Evolutionary conservation across 345 rosid genomes (phyloP), one percentile per base, ranked within the genome.

Genomic region (Toxicodendron radicans): DNA sequence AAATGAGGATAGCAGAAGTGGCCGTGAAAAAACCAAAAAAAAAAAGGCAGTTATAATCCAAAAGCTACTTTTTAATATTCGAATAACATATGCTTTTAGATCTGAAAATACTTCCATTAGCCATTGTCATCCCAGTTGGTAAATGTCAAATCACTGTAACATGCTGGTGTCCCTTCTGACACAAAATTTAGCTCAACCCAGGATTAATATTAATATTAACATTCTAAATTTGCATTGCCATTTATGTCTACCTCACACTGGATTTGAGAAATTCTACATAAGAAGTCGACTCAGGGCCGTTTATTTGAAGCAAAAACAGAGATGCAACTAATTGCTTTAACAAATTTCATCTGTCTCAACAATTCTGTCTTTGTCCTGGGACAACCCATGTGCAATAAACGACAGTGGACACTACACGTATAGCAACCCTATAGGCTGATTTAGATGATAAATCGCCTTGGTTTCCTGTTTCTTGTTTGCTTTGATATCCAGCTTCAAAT

Each of bases 51-150:
- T 71, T 46, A 8, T 27, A 66, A 2, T 45, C 8, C 11, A 27
- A 71, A 71, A 71, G 48, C n/a, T 10, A 2, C 33, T 30, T 71
- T 70, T 16, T 11, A 30, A 59, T 18, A 59, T 71, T 71, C 65
- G 57, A 59, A 18, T 58, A 38, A 9, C 43, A 4, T 27, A 33
- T 56, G 57, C 41, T 67, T 33, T 68, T 2, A 30, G 45, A 10
- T 53, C 11, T 32, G 13, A 35, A 35, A 35, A 18, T 5, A 20
- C 4, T 13, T 11, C 21, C 6, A 16, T 16, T 10, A 23, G 10
- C 43, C 30, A 14, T 23, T 41, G 21, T 4, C 27, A 43, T 13
- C n/a, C 51, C 35, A 38, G 2, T 38, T 21, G 52, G 35, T 56
- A 7, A 7, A 69, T 56, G 52, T 56, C 56, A 58, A 43, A 10